Conservation (phyloP, 495 filamentous ascomycete genomes). For the Choiromyces venosus region DNA sequence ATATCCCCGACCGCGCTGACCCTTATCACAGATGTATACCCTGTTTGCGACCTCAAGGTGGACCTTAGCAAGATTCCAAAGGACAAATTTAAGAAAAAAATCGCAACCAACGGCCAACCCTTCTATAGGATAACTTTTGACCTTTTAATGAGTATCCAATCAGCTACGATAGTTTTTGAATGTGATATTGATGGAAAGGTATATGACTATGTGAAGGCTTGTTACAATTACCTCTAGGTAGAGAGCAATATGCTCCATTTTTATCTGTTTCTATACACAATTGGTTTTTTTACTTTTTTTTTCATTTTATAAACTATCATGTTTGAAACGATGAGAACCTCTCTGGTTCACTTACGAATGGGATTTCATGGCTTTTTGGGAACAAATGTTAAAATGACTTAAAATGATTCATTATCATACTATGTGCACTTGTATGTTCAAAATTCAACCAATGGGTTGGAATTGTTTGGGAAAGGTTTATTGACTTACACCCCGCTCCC, state of each 20-base stretch:
- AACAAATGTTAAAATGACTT: too few relatives aligned
- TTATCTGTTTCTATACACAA: background rate
- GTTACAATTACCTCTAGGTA: constrained; percentile 52
- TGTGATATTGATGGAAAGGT: constrained; percentile 63
- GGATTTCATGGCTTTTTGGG: too few relatives aligned
- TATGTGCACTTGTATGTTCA: too few relatives aligned
- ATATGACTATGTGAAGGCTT: constrained; percentile 62
- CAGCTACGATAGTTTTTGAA: constrained; percentile 62
- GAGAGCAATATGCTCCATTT: background rate
- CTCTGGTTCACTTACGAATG: too few relatives aligned
- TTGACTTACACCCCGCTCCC: too few relatives aligned
- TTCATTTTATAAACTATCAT: too few relatives aligned
- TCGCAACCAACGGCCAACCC: constrained; percentile 62
- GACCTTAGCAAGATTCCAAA: constrained; percentile 62
- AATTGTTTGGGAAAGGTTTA: too few relatives aligned
- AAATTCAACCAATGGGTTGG: too few relatives aligned
- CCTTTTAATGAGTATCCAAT: constrained; percentile 67
- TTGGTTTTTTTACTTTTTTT: too few relatives aligned
- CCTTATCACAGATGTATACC: constrained; percentile 43
- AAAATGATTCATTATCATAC: too few relatives aligned
- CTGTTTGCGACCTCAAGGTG: constrained; percentile 64
- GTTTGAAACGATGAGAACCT: too few relatives aligned
- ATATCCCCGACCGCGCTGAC: background rate
- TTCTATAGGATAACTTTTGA: constrained; percentile 69
- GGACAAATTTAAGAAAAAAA: constrained; percentile 59